Percentiles rank a stretch among this genome's conserved stretches.
Evolutionary conservation across 1,284 basidiomycete genomes (phyloP).

Genomic region (Ustilago bromivora): DNA sequence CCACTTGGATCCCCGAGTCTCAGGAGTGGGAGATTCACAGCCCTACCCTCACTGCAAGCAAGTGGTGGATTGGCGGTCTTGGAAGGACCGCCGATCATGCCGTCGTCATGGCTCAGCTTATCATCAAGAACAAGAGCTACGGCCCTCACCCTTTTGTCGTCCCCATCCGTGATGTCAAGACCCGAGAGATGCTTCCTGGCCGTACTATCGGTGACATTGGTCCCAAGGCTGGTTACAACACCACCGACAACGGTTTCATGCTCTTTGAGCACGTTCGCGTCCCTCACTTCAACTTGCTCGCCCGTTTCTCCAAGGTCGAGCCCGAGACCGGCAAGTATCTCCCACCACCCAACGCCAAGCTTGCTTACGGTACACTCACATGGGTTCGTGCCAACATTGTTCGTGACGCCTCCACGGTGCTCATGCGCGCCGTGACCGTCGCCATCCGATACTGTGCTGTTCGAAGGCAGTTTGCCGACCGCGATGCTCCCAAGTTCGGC

Average conservation of each 20-base stretch:
- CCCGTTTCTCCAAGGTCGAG: conserved; percentile 69
- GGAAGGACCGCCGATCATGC: conserved; percentile 70
- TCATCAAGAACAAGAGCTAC: conserved; percentile 68
- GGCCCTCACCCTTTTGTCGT: conserved; percentile 71
- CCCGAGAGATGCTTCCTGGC: conserved; percentile 69
- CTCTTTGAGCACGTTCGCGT: conserved; percentile 64
- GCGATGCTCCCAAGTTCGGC: conserved; percentile 68
- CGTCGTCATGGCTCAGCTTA: conserved; percentile 71
- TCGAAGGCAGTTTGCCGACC: conserved; percentile 70
- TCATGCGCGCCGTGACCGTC: conserved; percentile 69
- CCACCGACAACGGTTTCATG: conserved; percentile 69
- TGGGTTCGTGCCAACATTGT: conserved; percentile 70
- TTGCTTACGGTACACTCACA: conserved; percentile 60
- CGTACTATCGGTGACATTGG: conserved; percentile 70
- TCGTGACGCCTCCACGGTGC: conserved; percentile 65
- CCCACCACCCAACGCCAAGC: conserved; percentile 56
- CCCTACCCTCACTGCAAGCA: conserved; percentile 58
- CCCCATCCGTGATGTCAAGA: conserved; percentile 69
- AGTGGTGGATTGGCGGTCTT: conserved; percentile 70
- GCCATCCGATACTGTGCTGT: conserved; percentile 71
- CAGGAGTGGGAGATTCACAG: conserved; percentile 61
- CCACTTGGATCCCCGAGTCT: conserved; percentile 55
- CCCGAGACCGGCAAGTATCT: conserved; percentile 60
- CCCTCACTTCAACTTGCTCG: conserved; percentile 70
- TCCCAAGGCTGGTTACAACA: conserved; percentile 68